These are phyloP conservation scores for Physcia stellaris DNA, from an alignment of 495 filamentous ascomycete species.

Conservation along the genomic window DNA sequence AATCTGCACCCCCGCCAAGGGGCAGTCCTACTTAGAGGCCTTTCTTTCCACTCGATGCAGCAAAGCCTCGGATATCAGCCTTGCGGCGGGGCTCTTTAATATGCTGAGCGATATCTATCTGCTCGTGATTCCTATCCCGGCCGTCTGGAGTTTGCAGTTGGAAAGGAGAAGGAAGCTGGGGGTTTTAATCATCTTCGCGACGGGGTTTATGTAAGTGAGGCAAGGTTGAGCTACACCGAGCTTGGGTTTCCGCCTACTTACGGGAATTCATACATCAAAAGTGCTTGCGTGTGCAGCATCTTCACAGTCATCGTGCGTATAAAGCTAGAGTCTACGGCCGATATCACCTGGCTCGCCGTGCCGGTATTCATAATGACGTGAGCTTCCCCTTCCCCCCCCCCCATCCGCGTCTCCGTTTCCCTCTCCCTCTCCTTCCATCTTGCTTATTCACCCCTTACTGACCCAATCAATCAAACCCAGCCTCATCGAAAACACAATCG, in stretches of 20 bases:
- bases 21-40: no score
- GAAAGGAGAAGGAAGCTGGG: constrained; percentile 39
- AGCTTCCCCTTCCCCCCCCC: constrained; percentile 4
- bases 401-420: constrained; percentile 1
- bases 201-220: constrained; percentile 10
- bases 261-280: no score
- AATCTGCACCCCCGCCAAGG: no score
- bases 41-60: no score
- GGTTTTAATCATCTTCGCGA: constrained; percentile 42
- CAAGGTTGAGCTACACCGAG: no score
- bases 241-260: no score
- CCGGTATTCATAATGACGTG: neutral
- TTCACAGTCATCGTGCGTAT: no score
- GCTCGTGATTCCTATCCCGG: constrained; percentile 45
- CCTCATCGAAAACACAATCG: constrained; percentile 9
- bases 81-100: no score
- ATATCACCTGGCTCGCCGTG: constrained; percentile 2
- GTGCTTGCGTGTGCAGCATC: no score
- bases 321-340: constrained; percentile 1
- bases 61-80: no score
- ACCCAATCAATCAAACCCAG: no score
- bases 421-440: neutral
- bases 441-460: no score
- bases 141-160: constrained; percentile 41
- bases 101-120: constrained; percentile 46